A percentile compares a stretch with the other conserved stretches of the same genome.
These are phyloP conservation scores for Corynespora cassiicola DNA, from an alignment of 2,329 filamentous ascomycete species.

Conservation along the genomic window DNA sequence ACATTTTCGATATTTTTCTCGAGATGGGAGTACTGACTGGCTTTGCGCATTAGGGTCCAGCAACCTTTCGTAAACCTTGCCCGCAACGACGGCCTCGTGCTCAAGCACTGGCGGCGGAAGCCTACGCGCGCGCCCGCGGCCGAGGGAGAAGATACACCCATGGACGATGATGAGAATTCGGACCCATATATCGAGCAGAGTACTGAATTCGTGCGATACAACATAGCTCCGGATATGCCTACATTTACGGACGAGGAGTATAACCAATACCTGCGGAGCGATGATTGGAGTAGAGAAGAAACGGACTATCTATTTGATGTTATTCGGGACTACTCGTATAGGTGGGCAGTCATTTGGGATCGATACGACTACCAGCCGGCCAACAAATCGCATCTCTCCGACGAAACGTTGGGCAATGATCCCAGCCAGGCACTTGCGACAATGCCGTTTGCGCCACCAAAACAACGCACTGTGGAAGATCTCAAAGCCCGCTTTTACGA, in stretches of 20 bases:
- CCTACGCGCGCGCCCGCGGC: constrained; percentile 37
- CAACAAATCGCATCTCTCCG: constrained; percentile 26
- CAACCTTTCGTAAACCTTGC: constrained; percentile 78
- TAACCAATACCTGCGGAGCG: constrained; percentile 71
- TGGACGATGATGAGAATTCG: constrained; percentile 42
- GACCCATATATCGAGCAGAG: constrained; percentile 51
- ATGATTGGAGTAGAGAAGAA: constrained; percentile 89
- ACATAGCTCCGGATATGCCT: constrained; percentile 78
- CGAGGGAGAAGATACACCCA: constrained; percentile 37
- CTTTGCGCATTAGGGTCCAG: constrained; percentile 32
- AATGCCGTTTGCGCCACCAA: constrained; percentile 52
- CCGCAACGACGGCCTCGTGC: constrained; percentile 71
- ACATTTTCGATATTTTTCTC: neutral
- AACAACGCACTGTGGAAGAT: constrained; percentile 79
- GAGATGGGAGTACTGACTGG: constrained; percentile 22
- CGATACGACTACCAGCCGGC: constrained; percentile 77
- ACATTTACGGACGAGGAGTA: constrained; percentile 90
- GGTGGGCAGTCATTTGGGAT: constrained; percentile 92
- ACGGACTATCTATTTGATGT: constrained; percentile 87
- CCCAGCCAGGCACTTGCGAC: constrained; percentile 32
- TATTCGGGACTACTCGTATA: constrained; percentile 79
- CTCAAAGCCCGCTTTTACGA: constrained; percentile 91
- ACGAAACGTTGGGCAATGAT: constrained; percentile 25
- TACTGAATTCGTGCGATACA: constrained; percentile 82
- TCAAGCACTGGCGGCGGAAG: constrained; percentile 83